These are phyloP conservation scores for Aurinia saxatilis DNA, from an alignment of 345 rosid species.

Conservation along the genomic window DNA sequence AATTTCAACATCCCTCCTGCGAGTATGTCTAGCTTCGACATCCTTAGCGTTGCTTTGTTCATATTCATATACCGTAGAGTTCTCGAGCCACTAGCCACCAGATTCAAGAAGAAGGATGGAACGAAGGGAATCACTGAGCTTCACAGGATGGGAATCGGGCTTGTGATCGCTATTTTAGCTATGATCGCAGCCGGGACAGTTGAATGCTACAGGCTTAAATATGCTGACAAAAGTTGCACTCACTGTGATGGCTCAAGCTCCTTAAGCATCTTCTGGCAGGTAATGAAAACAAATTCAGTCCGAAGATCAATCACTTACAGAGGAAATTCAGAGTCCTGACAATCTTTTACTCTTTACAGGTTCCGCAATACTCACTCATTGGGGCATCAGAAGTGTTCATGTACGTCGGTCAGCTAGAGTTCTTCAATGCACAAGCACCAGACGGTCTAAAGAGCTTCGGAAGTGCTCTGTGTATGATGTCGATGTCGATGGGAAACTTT, in stretches of 20 bases:
- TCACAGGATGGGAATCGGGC: constrained; percentile 95
- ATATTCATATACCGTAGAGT: constrained; percentile 79
- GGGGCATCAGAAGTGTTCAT: constrained; percentile 99
- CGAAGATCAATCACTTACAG: neutral
- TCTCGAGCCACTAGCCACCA: constrained; percentile 59
- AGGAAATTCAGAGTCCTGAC: neutral
- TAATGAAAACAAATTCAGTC: neutral
- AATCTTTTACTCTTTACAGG: constrained; percentile 30
- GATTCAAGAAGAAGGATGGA: constrained; percentile 39
- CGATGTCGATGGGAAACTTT: constrained; percentile 95
- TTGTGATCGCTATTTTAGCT: constrained; percentile 83
- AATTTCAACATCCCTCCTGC: constrained; percentile 83
- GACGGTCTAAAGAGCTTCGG: constrained; percentile 94
- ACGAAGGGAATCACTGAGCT: constrained; percentile 75
- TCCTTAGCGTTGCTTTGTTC: constrained; percentile 80
- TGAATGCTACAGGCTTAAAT: constrained; percentile 67
- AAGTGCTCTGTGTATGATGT: constrained; percentile 93
- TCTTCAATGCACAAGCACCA: constrained; percentile 96
- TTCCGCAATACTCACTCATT: constrained; percentile 80
- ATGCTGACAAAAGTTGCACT: constrained; percentile 56
- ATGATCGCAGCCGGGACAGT: constrained; percentile 86
- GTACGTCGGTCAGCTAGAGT: constrained; percentile 95
- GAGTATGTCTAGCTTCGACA: constrained; percentile 98
- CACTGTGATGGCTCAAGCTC: constrained; percentile 91
- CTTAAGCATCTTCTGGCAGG: constrained; percentile 97